These are phyloP conservation scores for Gnaphalium uliginosum DNA, from an alignment of 129 eudicot genomes.

Conservation along the genomic window DNA sequence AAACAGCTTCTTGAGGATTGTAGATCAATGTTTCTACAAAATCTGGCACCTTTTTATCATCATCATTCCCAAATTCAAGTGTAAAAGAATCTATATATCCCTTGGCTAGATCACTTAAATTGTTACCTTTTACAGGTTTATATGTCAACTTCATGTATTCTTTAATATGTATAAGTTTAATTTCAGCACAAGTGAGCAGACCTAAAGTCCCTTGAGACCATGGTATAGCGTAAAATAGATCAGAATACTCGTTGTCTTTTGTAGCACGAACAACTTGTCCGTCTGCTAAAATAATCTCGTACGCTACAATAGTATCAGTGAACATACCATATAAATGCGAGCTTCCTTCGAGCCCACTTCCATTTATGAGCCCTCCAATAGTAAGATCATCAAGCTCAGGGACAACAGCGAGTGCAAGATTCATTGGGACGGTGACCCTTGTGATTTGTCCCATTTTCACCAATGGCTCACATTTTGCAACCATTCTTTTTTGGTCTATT, in stretches of 20 bases:
- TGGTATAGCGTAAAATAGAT: slow-evolving; percentile 78
- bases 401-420: slow-evolving; percentile 78
- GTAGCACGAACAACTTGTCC: slow-evolving; percentile 79
- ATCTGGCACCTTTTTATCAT: slow-evolving; percentile 55
- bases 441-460: slow-evolving; percentile 91
- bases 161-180: slow-evolving; percentile 66
- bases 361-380: slow-evolving; percentile 83
- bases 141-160: slow-evolving; percentile 78
- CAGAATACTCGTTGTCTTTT: slow-evolving; percentile 77
- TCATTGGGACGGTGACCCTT: slow-evolving; percentile 76
- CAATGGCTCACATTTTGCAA: slow-evolving; percentile 69
- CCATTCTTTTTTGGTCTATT: slow-evolving; percentile 64
- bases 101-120: slow-evolving; percentile 55
- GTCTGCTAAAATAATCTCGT: slow-evolving; percentile 72
- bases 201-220: slow-evolving; percentile 98
- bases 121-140: slow-evolving; percentile 59
- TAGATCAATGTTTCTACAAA: slow-evolving; percentile 74
- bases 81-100: slow-evolving; percentile 69
- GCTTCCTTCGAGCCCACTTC: slow-evolving; percentile 90
- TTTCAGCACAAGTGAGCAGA: slow-evolving; percentile 76
- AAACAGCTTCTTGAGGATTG: slow-evolving; percentile 63
- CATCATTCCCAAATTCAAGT: slow-evolving; percentile 64
- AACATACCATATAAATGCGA: slow-evolving; percentile 81
- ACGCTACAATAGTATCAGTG: slow-evolving; percentile 81
- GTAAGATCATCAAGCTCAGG: slow-evolving; percentile 93